Conservation (phyloP, 805 yeast species). For the Hanseniaspora taiwanica region DNA sequence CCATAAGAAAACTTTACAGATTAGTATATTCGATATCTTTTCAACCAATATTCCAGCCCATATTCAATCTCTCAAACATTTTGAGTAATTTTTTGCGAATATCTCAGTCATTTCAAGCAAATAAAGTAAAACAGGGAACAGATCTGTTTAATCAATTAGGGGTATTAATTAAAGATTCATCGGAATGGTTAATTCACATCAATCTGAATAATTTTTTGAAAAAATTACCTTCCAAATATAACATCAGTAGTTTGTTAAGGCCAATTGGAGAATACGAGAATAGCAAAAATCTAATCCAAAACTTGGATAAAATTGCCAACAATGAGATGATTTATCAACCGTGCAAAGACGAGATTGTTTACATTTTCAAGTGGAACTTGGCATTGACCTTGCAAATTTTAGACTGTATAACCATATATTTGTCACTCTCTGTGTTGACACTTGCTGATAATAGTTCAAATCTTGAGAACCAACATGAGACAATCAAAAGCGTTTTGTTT, state of each 20-base stretch:
- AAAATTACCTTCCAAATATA: slow-evolving; percentile 3
- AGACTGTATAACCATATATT: background rate
- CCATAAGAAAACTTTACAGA: background rate
- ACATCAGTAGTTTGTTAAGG: slow-evolving; percentile 2
- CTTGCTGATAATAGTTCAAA: background rate
- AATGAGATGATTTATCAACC: slow-evolving; percentile 2
- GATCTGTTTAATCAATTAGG: too few relatives aligned
- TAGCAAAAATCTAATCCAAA: background rate
- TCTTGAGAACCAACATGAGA: background rate
- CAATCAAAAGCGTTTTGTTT: background rate
- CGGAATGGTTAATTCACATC: slow-evolving; percentile 5
- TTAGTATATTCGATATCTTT: slow-evolving; percentile 4
- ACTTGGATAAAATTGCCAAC: background rate
- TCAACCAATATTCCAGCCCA: slow-evolving; percentile 3
- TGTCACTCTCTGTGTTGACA: too few relatives aligned
- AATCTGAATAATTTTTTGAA: slow-evolving; percentile 5
- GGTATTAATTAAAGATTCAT: slow-evolving; percentile 1
- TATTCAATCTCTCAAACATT: slow-evolving; percentile 1
- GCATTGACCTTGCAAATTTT: background rate
- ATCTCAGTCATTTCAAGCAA: background rate
- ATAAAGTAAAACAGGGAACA: too few relatives aligned
- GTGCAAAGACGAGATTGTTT: background rate
- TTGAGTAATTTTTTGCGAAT: slow-evolving; percentile 2
- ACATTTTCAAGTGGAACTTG: background rate
- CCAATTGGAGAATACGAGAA: slow-evolving; percentile 1